phyloP scores from a whole-genome alignment of 305 asterid genomes.

The Fraxinus velutina region DNA sequence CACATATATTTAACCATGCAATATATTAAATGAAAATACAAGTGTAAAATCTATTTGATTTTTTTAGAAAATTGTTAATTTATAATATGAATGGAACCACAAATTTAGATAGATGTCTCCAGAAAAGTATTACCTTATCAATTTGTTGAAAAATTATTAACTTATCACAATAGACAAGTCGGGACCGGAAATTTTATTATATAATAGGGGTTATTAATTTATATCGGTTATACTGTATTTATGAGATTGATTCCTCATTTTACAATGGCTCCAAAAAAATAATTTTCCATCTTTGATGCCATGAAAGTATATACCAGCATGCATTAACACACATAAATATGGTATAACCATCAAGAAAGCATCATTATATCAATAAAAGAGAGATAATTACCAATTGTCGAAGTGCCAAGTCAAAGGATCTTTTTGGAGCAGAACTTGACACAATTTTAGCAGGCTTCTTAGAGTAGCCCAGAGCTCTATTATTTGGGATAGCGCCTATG shows the following conservation, averaged over 20 bases:
- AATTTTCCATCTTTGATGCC: not conserved
- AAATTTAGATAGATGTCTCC: not conserved
- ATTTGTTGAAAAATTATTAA: not conserved
- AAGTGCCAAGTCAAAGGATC: slow-evolving; percentile 81
- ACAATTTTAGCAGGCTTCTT: slow-evolving; percentile 58
- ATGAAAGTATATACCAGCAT: not conserved
- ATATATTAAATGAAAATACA: not conserved
- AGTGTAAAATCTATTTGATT: not conserved
- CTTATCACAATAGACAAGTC: not conserved
- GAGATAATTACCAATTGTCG: slow-evolving; percentile 67
- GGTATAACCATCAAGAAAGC: slow-evolving; percentile 5
- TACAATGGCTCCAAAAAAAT: not conserved
- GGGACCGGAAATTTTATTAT: not conserved
- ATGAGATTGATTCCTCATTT: not conserved
- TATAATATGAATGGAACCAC: not conserved
- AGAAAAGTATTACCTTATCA: not conserved
- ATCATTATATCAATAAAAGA: slow-evolving; percentile 17
- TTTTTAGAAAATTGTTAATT: too few relatives aligned
- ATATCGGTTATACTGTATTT: not conserved
- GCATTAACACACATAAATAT: not conserved
- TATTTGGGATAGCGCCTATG: slow-evolving; percentile 42
- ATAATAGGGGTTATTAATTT: not conserved
- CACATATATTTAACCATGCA: not conserved
- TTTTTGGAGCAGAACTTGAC: slow-evolving; percentile 85
- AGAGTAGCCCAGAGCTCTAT: slow-evolving; percentile 46